Evolutionary conservation across 768 basidiomycete species (phyloP), one percentile per base, ranked within the genome.

Genomic region (Lactarius pseudohatsudake): DNA sequence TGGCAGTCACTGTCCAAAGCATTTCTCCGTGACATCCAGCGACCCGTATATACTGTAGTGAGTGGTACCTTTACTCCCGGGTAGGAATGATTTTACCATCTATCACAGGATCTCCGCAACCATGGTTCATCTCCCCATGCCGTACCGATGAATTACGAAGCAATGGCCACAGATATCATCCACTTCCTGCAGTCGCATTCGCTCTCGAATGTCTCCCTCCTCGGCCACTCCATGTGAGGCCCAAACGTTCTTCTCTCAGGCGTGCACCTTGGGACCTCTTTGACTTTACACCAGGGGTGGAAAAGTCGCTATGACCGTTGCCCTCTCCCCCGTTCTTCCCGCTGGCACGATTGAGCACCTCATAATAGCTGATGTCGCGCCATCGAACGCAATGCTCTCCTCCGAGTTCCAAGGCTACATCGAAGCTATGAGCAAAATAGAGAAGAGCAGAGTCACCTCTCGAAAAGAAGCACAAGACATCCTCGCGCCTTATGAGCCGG

Each of bases 151-250:
- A 86, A 84, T 16, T 96, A 96, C 74, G 74, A 77, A 11, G 82
- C 87, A 43, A 91, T 96, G 92, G 92, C 92, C 0, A 76, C 77
- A 4, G 95, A 97, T 71, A 84, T 96, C 15, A 76, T 87, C 1
- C 79, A 84, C 55, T 93, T 94, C 72, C 82, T 91, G 65, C 72
- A 78, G 20, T 77, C 79, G 40, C 83, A 85, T 57, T 78, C 78
- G 0, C 74, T 92, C 47, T 78, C 79, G 2, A 79, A 89, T 20
- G 82, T 95, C 20, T 85, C 90, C 2, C 81, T 97, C 4, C 78
- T 96, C 4, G 95, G 95, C 0, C 95, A 96, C 74, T 96, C 94
- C 2, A 95, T 96, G 94, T 94, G 70, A 62, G 89, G 26, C 32
- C 28, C 41, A 20, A 38, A 61, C 15, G 20, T 30, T 43, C 26